These are phyloP conservation scores for Fusarium siculi DNA, from an alignment of 2,329 filamentous ascomycete genomes.

Conservation along the genomic window DNA sequence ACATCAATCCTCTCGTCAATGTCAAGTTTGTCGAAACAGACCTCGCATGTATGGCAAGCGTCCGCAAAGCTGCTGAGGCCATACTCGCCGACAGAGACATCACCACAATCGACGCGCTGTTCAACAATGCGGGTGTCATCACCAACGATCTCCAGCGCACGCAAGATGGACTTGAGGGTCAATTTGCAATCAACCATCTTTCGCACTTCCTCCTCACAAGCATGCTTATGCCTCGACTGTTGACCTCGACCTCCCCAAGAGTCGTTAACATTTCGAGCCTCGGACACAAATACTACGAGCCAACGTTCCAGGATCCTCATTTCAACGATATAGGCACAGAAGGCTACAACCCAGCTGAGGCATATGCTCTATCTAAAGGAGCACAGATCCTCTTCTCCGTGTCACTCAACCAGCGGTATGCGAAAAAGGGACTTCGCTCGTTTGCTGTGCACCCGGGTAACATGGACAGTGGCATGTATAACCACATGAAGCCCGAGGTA, in stretches of 20 bases:
- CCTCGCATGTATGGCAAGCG: background rate
- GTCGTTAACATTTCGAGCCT: background rate
- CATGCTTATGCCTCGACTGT: background rate
- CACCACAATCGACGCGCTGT: background rate
- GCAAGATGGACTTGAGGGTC: background rate
- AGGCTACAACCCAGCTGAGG: background rate
- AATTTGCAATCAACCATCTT: background rate
- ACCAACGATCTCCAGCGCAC: background rate
- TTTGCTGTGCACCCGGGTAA: background rate
- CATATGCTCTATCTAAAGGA: background rate
- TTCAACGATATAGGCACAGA: accelerated
- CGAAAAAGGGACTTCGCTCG: background rate
- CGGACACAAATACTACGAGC: background rate
- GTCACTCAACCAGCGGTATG: background rate
- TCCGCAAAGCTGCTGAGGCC: background rate
- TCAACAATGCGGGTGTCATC: background rate
- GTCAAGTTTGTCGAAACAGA: background rate
- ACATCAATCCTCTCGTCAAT: accelerated
- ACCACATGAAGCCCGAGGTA: background rate
- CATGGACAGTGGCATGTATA: background rate
- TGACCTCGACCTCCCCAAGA: background rate
- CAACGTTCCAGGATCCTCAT: background rate
- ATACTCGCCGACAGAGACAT: background rate
- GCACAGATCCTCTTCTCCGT: background rate
- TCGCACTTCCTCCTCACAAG: background rate